Percentiles rank a stretch among this genome's conserved stretches.
These are phyloP conservation scores for Dothidotthia symphoricarpi DNA, from an alignment of 2,329 filamentous ascomycete genomes.

Conservation along the genomic window DNA sequence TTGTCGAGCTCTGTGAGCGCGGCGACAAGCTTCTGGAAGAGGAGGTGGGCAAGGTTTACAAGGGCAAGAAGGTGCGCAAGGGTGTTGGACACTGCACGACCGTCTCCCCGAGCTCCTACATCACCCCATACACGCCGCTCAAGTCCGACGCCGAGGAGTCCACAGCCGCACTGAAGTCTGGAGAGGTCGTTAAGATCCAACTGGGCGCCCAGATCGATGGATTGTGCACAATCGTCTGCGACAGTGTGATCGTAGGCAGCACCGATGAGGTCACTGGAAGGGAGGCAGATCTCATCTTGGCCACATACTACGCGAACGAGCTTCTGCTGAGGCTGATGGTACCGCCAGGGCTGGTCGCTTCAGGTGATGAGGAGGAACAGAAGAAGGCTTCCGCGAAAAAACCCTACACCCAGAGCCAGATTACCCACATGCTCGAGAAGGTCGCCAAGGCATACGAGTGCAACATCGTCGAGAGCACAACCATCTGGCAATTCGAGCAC, in stretches of 20 bases:
- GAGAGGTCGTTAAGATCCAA: constrained; percentile 94
- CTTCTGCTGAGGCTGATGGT: constrained; percentile 86
- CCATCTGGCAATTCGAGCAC: constrained; percentile 91
- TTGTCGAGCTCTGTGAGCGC: constrained; percentile 90
- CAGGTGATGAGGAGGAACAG: constrained; percentile 91
- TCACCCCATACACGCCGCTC: constrained; percentile 95
- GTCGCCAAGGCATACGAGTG: constrained; percentile 86
- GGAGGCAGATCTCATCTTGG: constrained; percentile 81
- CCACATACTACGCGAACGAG: constrained; percentile 94
- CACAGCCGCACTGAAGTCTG: constrained; percentile 71
- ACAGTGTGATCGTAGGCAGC: constrained; percentile 75
- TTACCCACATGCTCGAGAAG: constrained; percentile 85
- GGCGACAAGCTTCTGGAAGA: constrained; percentile 94
- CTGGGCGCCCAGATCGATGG: constrained; percentile 98
- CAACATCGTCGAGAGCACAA: constrained; percentile 95
- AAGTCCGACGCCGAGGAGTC: constrained; percentile 84
- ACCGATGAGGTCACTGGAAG: constrained; percentile 69
- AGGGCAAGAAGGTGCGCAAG: constrained; percentile 95
- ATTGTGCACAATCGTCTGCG: constrained; percentile 93
- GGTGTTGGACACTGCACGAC: constrained; percentile 94
- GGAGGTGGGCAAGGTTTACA: constrained; percentile 93
- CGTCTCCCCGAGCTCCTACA: constrained; percentile 86
- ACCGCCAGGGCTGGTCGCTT: constrained; percentile 79
- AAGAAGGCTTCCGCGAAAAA: constrained; percentile 80
- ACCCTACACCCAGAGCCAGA: constrained; percentile 79